phyloP scores from a whole-genome alignment of 371 early-diverging fungal species.

The Umbelopsis sp. region DNA sequence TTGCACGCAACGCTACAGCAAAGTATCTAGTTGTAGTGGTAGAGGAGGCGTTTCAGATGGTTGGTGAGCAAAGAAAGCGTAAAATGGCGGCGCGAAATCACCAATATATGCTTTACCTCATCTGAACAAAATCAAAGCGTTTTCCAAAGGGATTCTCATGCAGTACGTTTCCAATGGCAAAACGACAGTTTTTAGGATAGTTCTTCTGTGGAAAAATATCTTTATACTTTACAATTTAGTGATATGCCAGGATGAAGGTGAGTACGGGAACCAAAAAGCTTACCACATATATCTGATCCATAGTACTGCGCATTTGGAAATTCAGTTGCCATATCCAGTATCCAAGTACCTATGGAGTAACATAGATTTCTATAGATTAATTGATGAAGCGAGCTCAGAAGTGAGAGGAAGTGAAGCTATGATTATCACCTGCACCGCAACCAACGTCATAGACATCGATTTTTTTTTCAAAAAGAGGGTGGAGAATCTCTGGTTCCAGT shows the following conservation, averaged over 20 bases:
- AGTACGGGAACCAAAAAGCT: neutral
- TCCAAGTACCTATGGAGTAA: neutral
- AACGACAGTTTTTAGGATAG: conserved; percentile 51
- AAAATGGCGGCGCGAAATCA: too few relatives aligned
- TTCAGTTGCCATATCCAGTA: conserved; percentile 21
- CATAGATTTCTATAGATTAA: too few relatives aligned
- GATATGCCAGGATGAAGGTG: neutral
- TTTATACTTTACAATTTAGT: neutral
- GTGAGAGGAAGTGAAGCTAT: too few relatives aligned
- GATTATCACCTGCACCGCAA: conserved; percentile 36
- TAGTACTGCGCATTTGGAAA: neutral
- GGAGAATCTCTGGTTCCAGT: conserved; percentile 30
- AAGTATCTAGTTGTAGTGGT: neutral
- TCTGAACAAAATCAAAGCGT: conserved; percentile 60
- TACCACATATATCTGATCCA: conserved; percentile 16
- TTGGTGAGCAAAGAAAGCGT: neutral
- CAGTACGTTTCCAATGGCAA: neutral
- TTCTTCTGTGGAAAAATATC: conserved; percentile 28
- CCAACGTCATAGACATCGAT: conserved; percentile 42
- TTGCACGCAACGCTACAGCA: neutral
- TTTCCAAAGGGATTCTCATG: conserved; percentile 23
- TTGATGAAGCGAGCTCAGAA: neutral
- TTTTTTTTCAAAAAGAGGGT: conserved; percentile 20
- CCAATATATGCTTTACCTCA: conserved; percentile 22
- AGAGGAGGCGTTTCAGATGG: neutral